A percentile compares a stretch with the other conserved stretches of the same genome.
phyloP scores from a whole-genome alignment of 2,329 filamentous ascomycete species.

The Xylariaceae sp. region DNA sequence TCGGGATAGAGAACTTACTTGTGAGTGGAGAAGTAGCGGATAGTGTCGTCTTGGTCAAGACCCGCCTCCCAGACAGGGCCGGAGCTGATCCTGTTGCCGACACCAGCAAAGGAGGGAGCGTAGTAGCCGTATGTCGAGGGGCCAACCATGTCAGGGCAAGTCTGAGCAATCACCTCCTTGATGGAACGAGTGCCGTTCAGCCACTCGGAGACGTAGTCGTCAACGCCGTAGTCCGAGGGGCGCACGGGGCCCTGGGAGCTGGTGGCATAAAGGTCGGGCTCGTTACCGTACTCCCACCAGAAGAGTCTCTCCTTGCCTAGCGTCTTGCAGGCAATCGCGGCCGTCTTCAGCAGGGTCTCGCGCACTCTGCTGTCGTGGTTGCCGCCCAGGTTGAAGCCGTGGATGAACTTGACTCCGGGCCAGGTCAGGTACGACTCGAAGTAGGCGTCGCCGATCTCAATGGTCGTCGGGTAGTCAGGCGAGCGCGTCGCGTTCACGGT shows the following conservation, averaged over 20 bases:
- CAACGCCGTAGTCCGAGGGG: conserved; percentile 49
- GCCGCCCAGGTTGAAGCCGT: conserved; percentile 56
- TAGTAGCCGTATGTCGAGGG: conserved; percentile 45
- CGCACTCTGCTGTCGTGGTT: conserved; percentile 46
- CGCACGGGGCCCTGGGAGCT: conserved; percentile 47
- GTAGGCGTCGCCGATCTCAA: conserved; percentile 55
- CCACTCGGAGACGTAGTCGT: conserved; percentile 53
- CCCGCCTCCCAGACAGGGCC: conserved; percentile 47
- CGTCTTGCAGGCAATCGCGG: conserved; percentile 52
- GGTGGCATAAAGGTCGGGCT: conserved; percentile 55
- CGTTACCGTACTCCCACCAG: conserved; percentile 60
- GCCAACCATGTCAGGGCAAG: conserved; percentile 46
- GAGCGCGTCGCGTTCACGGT: conserved; percentile 46
- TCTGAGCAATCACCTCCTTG: conserved; percentile 37
- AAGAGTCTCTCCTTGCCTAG: conserved; percentile 47
- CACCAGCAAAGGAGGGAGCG: conserved; percentile 54
- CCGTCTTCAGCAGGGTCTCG: conserved; percentile 49
- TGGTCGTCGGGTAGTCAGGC: conserved; percentile 54
- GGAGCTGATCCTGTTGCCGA: conserved; percentile 46
- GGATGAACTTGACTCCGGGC: conserved; percentile 50
- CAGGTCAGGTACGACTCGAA: conserved; percentile 59
- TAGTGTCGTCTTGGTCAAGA: conserved; percentile 42
- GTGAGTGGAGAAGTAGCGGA: conserved; percentile 53
- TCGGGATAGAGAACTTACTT: conserved; percentile 41
- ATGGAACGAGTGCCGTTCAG: conserved; percentile 49